Evolutionary conservation across 345 rosid species (phyloP).

Genomic region (Erucastrum elatum): DNA sequence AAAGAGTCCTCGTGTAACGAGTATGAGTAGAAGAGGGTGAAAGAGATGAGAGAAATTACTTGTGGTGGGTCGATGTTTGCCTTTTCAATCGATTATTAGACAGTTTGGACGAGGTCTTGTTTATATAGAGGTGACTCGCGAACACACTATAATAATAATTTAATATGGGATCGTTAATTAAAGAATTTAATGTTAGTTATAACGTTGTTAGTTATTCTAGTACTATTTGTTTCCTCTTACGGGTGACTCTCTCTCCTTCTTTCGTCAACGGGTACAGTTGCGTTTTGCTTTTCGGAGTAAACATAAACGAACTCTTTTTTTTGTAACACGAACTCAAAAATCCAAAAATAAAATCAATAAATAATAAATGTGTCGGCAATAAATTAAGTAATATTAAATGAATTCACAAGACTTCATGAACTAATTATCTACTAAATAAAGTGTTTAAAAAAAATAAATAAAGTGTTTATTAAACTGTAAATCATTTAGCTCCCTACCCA

Average conservation of each 20-base stretch:
- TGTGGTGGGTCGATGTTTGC: background rate
- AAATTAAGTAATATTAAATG: background rate
- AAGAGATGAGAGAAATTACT: background rate
- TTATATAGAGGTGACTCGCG: slow-evolving; percentile 4
- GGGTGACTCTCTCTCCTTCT: background rate
- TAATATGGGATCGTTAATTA: background rate
- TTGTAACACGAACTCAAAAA: too few species aligned
- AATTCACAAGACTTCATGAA: background rate
- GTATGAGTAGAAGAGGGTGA: background rate
- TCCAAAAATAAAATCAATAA: too few species aligned
- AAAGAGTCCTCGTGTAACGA: background rate
- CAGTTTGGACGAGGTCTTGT: background rate
- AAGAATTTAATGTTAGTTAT: background rate
- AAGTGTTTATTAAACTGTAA: background rate
- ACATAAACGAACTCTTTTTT: background rate
- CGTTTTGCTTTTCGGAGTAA: background rate
- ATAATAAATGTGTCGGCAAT: too few species aligned
- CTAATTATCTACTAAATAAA: too few species aligned
- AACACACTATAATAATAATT: background rate
- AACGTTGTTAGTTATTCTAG: background rate
- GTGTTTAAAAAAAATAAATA: too few species aligned
- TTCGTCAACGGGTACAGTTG: background rate
- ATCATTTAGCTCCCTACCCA: background rate
- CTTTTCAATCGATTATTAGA: background rate
- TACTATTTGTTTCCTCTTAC: background rate